Percentiles rank a stretch among this genome's conserved stretches.
phyloP scores from a whole-genome alignment of 768 basidiomycete genomes.

The Rhodotorula paludigena region DNA sequence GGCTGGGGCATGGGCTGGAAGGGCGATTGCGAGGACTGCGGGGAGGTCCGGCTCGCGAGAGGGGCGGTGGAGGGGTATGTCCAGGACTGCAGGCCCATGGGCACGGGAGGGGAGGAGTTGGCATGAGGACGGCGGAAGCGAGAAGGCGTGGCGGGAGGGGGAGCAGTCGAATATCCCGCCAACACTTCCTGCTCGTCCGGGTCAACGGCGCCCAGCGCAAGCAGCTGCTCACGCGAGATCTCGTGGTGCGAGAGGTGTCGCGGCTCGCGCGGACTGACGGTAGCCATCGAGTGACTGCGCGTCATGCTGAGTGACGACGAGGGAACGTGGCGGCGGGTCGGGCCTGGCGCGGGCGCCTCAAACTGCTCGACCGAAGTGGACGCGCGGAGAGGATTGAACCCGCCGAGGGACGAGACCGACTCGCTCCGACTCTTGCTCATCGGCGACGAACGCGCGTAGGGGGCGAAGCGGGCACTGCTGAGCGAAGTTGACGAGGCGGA shows the following conservation, averaged over 20 bases:
- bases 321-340: not conserved
- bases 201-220: not conserved
- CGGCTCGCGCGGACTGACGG: not conserved
- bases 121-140: constrained; percentile 18
- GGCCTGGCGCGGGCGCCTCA: not conserved
- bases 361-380: constrained; percentile 5
- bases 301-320: no score
- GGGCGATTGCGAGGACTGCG: not conserved
- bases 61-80: not conserved
- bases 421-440: constrained; percentile 35
- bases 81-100: not conserved
- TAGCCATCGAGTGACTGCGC: constrained; percentile 9
- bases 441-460: constrained; percentile 25
- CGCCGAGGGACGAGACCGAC: constrained; percentile 19
- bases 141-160: not conserved
- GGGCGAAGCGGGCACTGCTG: constrained; percentile 17
- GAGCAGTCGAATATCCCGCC: not conserved
- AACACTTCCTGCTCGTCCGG: not conserved
- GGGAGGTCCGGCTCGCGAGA: not conserved
- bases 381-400: constrained; percentile 9
- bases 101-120: constrained; percentile 15
- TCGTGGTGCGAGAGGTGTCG: not conserved
- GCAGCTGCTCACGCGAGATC: constrained; percentile 9
- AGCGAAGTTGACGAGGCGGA: constrained; percentile 28
- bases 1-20: not conserved